These are phyloP conservation scores for Saprolegnia diclina DNA, from an alignment of 352 stramenopile species.

Conservation along the genomic window DNA sequence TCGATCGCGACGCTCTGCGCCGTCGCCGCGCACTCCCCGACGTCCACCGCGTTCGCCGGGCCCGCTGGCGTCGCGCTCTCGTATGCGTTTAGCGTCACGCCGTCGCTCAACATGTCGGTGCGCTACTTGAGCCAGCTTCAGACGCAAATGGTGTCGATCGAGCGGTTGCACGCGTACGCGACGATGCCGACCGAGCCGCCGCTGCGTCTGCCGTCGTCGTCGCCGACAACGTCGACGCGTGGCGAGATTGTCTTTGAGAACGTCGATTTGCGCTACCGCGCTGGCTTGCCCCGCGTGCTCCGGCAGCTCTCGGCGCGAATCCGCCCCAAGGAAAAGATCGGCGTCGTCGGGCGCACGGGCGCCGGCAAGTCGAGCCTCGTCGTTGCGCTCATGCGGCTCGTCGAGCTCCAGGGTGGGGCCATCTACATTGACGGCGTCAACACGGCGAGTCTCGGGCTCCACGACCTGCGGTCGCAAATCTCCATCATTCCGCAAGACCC, in stretches of 20 bases:
- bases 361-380: slow-evolving; percentile 89
- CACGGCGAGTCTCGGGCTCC: slow-evolving; percentile 33
- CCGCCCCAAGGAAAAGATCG: slow-evolving; percentile 81
- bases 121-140: slow-evolving; percentile 81
- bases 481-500: slow-evolving; percentile 94
- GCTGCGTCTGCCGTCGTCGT: slow-evolving; percentile 31
- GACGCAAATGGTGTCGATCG: slow-evolving; percentile 77
- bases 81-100: slow-evolving; percentile 79
- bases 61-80: slow-evolving; percentile 78
- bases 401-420: slow-evolving; percentile 67
- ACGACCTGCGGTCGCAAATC: slow-evolving; percentile 41
- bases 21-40: slow-evolving; percentile 43
- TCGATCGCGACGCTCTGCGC: slow-evolving; percentile 85
- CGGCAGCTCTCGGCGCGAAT: slow-evolving; percentile 77
- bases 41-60: slow-evolving; percentile 38
- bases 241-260: slow-evolving; percentile 70
- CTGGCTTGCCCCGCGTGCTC: slow-evolving; percentile 51
- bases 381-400: slow-evolving; percentile 85
- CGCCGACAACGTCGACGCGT: slow-evolving; percentile 35
- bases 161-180: slow-evolving; percentile 34
- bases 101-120: slow-evolving; percentile 87
- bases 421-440: slow-evolving; percentile 81
- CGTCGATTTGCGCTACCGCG: slow-evolving; percentile 51
- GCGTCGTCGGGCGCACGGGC: slow-evolving; percentile 79
- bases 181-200: slow-evolving; percentile 24